Evolutionary conservation across 2,329 filamentous ascomycete genomes (phyloP).

Genomic region (Sporothrix phasma): DNA sequence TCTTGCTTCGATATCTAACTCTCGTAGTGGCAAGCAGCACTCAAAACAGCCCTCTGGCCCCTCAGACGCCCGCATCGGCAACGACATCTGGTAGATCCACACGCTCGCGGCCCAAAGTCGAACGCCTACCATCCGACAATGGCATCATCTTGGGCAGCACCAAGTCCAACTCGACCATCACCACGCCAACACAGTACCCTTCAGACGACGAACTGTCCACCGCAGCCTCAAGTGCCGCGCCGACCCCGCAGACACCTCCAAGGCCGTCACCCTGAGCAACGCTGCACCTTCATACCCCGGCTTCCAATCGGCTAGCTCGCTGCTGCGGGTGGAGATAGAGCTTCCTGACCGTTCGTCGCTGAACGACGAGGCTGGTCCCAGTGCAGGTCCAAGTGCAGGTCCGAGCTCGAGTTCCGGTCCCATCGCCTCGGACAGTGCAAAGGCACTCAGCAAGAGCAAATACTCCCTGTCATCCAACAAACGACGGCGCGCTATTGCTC

Average conservation of each 20-base stretch:
- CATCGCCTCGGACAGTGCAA: slow-evolving; percentile 36
- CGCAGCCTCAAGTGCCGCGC: slow-evolving; percentile 33
- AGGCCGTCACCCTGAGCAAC: slow-evolving; percentile 10
- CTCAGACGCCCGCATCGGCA: background rate
- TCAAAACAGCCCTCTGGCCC: background rate
- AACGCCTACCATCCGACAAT: background rate
- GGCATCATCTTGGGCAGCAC: slow-evolving; percentile 22
- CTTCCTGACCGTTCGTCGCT: slow-evolving; percentile 18
- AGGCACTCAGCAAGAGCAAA: slow-evolving; percentile 38
- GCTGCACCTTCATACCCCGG: background rate
- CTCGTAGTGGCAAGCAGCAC: background rate
- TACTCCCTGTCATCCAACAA: slow-evolving; percentile 35
- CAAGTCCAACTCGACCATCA: slow-evolving; percentile 28
- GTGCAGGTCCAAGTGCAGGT: background rate
- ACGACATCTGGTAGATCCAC: slow-evolving; percentile 1
- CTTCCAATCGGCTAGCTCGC: slow-evolving; percentile 18
- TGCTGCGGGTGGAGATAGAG: slow-evolving; percentile 28
- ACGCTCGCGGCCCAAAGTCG: background rate
- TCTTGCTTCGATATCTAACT: background rate
- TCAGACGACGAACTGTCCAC: slow-evolving; percentile 34
- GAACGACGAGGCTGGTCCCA: no score
- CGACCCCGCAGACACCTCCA: slow-evolving; percentile 28
- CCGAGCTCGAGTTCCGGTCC: slow-evolving; percentile 17
- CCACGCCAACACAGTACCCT: slow-evolving; percentile 27
- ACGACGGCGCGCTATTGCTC: slow-evolving; percentile 24